Evolutionary conservation across 2,329 filamentous ascomycete species (phyloP).

Genomic region (Cytospora leucostoma): DNA sequence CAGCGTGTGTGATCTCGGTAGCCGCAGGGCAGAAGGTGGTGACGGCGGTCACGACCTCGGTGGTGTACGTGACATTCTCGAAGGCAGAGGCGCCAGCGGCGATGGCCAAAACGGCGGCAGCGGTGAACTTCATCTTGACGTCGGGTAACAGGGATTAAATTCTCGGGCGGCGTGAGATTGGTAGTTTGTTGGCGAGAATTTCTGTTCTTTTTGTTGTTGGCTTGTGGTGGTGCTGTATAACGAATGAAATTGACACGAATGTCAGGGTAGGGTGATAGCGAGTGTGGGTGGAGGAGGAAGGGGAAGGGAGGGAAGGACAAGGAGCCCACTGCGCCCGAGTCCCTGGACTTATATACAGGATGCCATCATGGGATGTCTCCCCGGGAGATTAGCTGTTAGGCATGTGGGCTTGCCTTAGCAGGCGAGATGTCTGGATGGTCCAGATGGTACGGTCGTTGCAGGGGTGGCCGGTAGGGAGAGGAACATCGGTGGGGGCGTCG

Average conservation of each 20-base stretch:
- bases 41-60: slow-evolving; percentile 65
- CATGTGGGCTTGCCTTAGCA: slow-evolving; percentile 9
- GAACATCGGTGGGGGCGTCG: slow-evolving; percentile 14
- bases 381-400: slow-evolving; percentile 26
- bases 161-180: slow-evolving; percentile 35
- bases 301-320: slow-evolving; percentile 37
- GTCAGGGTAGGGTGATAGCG: slow-evolving; percentile 50
- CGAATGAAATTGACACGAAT: slow-evolving; percentile 62
- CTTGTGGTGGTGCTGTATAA: slow-evolving; percentile 39
- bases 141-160: slow-evolving; percentile 41
- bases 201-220: slow-evolving; percentile 37
- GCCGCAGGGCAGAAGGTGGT: slow-evolving; percentile 73
- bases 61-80: slow-evolving; percentile 59
- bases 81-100: slow-evolving; percentile 47
- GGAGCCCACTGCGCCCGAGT: slow-evolving; percentile 40
- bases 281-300: slow-evolving; percentile 51
- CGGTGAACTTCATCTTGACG: slow-evolving; percentile 67
- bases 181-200: slow-evolving; percentile 36
- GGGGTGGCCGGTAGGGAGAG: slow-evolving; percentile 28
- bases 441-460: slow-evolving; percentile 30
- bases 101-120: slow-evolving; percentile 54
- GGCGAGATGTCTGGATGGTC: slow-evolving; percentile 6
- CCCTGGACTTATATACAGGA: slow-evolving; percentile 51
- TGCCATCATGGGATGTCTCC: slow-evolving; percentile 18
- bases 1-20: slow-evolving; percentile 64